Evolutionary conservation across 116 monocot species (phyloP), one percentile per base, ranked within the genome.

Genomic region (Zostera marina): DNA sequence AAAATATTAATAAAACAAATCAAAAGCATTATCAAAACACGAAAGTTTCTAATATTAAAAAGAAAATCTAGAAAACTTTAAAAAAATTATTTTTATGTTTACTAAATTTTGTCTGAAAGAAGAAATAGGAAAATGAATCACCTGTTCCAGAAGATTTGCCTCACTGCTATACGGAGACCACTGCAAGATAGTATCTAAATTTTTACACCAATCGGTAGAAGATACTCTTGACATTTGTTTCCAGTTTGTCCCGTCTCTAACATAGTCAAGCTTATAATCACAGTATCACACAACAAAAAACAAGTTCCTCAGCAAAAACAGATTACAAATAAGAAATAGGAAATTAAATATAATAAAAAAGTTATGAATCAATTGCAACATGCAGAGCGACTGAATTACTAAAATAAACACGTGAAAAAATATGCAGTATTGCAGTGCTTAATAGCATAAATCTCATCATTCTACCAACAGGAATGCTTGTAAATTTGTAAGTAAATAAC

Each of bases 101-200:
- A 22, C 6, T 25, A 26, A 55, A 55, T 12, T 24, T 10, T 26
- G 13, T 49, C 15, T 0, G 9, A 49, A 15, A 19, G 7, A 2
- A 16, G 22, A 32, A 55, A 43, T 42, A 59, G 13, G 17, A 13
- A 57, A 10, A n/a, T 1, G 19, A 47, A 47, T 47, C 25, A 61
- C 61, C 47, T 61, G 47, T 23, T 38, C 26, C 24, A 47, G 24
- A 26, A 61, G 61, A 47, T 47, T 15, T 0, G 5, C 23, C 25
- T 61, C 61, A 8, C 47, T 61, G 15, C 3, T 47, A 47, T 61
- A 61, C n/a, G 61, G 61, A 47, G 61, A 61, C 61, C 61, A 61
- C 14, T 25, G 45, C 6, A 26, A 4, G 23, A 61, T 61, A 47
- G 61, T 61, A 25, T 45, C 61, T 16, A 61, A 61, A 61, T 61